A percentile compares a stretch with the other conserved stretches of the same genome.
These are phyloP conservation scores for Simmondsia chinensis DNA, from an alignment of 148 eudicot species.

Conservation along the genomic window DNA sequence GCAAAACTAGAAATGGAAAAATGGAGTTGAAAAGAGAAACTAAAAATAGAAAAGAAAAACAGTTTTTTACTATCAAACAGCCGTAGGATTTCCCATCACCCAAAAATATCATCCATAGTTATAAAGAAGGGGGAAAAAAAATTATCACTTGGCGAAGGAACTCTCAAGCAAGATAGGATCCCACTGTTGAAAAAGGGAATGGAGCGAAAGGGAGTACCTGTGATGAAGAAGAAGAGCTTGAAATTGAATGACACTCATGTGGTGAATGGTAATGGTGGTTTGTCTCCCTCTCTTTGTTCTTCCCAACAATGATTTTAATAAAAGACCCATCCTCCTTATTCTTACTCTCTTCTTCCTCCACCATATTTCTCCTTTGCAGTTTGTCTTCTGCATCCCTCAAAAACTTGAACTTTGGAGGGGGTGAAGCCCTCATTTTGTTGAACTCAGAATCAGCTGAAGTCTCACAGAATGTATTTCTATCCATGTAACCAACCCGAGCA, in stretches of 20 bases:
- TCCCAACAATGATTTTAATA: conserved; percentile 35
- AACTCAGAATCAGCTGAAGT: conserved; percentile 55
- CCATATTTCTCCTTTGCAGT: conserved; percentile 23
- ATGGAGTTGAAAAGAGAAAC: no score
- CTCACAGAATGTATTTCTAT: conserved; percentile 37
- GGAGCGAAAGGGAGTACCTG: conserved; percentile 28
- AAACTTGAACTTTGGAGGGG: conserved; percentile 67
- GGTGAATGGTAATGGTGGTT: conserved; percentile 10
- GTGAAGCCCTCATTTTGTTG: conserved; percentile 45
- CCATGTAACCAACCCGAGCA: no score
- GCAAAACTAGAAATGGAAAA: no score
- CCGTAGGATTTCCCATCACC: no score
- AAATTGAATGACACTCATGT: conserved; percentile 9
- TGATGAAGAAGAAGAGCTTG: conserved; percentile 15
- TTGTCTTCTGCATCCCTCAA: conserved; percentile 77
- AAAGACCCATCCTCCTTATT: conserved; percentile 26
- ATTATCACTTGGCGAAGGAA: conserved; percentile 3
- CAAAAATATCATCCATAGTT: background rate
- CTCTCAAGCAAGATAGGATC: conserved; percentile 9
- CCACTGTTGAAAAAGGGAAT: conserved; percentile 20
- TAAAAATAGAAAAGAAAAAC: no score
- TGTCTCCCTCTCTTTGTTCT: conserved; percentile 14
- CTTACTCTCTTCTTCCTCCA: conserved; percentile 6
- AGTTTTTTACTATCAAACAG: no score
- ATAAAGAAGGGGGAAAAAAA: background rate